Percentiles rank a stretch among this genome's conserved stretches.
Conservation (phyloP, 257 asterid genomes). For the Striga asiatica region DNA sequence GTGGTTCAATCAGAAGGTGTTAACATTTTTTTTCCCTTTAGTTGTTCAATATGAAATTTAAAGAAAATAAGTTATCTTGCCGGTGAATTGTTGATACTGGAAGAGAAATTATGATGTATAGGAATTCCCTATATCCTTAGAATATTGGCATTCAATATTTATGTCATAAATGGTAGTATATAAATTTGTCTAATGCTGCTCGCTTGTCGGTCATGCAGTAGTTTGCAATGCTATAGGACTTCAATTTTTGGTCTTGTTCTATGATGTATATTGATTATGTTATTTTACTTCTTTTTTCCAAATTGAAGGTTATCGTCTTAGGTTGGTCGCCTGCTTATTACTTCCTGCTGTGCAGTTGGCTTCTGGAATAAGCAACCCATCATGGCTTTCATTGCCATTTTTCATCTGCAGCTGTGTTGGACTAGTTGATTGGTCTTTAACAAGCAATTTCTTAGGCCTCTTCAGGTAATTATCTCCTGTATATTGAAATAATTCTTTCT, state of each 20-base stretch:
- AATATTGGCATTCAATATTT: no score
- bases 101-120: background rate
- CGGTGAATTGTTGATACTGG: background rate
- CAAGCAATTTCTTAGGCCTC: slow-evolving; percentile 96
- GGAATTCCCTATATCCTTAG: background rate
- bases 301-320: slow-evolving; percentile 80
- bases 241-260: background rate
- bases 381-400: slow-evolving; percentile 96
- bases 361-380: slow-evolving; percentile 91
- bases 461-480: slow-evolving; percentile 54
- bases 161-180: no score
- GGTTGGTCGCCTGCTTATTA: slow-evolving; percentile 83
- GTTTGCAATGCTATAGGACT: background rate
- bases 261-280: slow-evolving; percentile 17
- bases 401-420: slow-evolving; percentile 93
- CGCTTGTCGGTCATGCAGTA: background rate
- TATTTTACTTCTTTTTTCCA: slow-evolving; percentile 13
- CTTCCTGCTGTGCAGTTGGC: slow-evolving; percentile 96
- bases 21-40: background rate
- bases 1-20: background rate
- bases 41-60: slow-evolving; percentile 2
- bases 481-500: background rate
- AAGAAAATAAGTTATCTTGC: slow-evolving; percentile 2
- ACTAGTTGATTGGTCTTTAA: slow-evolving; percentile 88
- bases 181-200: background rate